These are phyloP conservation scores for Colletotrichum magnum DNA, from an alignment of 2,329 filamentous ascomycete genomes.

Conservation along the genomic window DNA sequence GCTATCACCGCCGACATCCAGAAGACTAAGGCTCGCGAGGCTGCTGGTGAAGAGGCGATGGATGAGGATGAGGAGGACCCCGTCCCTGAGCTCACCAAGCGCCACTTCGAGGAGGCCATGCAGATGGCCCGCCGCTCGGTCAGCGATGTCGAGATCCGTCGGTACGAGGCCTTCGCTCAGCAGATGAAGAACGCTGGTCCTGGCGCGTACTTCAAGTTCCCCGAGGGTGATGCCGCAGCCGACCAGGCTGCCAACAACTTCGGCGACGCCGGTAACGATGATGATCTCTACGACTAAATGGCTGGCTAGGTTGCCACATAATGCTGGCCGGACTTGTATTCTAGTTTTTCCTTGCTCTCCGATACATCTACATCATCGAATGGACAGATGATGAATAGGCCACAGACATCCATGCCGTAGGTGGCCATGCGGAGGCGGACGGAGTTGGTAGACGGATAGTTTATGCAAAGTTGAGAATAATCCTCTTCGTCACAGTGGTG, in stretches of 20 bases:
- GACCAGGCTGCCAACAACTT: slow-evolving; percentile 74
- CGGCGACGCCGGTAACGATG: slow-evolving; percentile 91
- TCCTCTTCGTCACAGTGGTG: background rate
- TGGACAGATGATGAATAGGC: slow-evolving; percentile 33
- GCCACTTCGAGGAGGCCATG: slow-evolving; percentile 99
- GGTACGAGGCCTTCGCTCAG: slow-evolving; percentile 98
- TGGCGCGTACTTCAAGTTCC: slow-evolving; percentile 99
- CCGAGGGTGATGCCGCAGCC: slow-evolving; percentile 76
- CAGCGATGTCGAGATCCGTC: slow-evolving; percentile 95
- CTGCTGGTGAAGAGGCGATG: slow-evolving; percentile 86
- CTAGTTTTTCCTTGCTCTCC: slow-evolving; percentile 57
- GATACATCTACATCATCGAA: slow-evolving; percentile 52
- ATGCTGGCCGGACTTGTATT: slow-evolving; percentile 56
- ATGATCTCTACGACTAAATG: slow-evolving; percentile 95
- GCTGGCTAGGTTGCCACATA: slow-evolving; percentile 43
- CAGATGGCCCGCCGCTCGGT: slow-evolving; percentile 93
- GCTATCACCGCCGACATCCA: slow-evolving; percentile 91
- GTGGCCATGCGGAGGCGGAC: slow-evolving; percentile 34
- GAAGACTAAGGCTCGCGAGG: slow-evolving; percentile 90
- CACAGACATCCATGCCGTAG: slow-evolving; percentile 23
- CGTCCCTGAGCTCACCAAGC: slow-evolving; percentile 94
- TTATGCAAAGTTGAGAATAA: slow-evolving; percentile 31
- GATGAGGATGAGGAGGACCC: slow-evolving; percentile 90
- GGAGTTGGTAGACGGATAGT: slow-evolving; percentile 43
- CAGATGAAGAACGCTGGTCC: slow-evolving; percentile 99